Percentiles rank a stretch among this genome's conserved stretches.
Evolutionary conservation across 176 grass and related monocot genomes (phyloP).

Genomic region (Aegilops speltoides): DNA sequence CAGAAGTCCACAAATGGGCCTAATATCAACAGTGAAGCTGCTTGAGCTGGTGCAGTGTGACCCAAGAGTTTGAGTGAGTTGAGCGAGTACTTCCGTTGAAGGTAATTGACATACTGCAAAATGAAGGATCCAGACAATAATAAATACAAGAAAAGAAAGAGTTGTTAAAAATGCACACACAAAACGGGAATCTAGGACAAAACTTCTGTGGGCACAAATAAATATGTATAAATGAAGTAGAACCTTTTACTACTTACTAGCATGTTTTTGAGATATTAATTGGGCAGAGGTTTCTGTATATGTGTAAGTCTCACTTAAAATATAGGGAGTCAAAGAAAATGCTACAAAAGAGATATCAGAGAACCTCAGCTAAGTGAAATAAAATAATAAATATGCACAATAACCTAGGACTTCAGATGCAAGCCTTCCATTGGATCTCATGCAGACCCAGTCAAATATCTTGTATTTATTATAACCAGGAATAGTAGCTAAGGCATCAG

Average conservation of each 20-base stretch:
- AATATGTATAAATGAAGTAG: neutral
- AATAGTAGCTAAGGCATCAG: neutral
- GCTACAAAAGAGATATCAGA: neutral
- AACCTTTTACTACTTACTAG: neutral
- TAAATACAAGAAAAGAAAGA: neutral
- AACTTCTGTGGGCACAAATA: neutral
- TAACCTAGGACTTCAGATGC: neutral
- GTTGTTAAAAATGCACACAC: neutral
- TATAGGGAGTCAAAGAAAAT: neutral
- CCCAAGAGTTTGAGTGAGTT: slow-evolving; percentile 62
- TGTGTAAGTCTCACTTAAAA: neutral
- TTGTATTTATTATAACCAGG: neutral
- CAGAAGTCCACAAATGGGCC: slow-evolving; percentile 52
- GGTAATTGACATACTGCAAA: slow-evolving; percentile 60
- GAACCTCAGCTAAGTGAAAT: slow-evolving; percentile 3
- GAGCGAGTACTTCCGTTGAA: slow-evolving; percentile 63
- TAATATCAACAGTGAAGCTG: slow-evolving; percentile 48
- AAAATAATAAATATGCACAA: neutral
- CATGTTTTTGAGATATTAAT: neutral
- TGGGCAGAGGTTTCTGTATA: neutral
- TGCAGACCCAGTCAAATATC: neutral
- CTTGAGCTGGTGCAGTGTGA: slow-evolving; percentile 63
- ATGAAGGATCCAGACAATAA: neutral
- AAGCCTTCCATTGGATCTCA: neutral
- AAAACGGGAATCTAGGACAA: neutral